phyloP scores from a whole-genome alignment of 352 stramenopile genomes.

The Pythium sp. region DNA sequence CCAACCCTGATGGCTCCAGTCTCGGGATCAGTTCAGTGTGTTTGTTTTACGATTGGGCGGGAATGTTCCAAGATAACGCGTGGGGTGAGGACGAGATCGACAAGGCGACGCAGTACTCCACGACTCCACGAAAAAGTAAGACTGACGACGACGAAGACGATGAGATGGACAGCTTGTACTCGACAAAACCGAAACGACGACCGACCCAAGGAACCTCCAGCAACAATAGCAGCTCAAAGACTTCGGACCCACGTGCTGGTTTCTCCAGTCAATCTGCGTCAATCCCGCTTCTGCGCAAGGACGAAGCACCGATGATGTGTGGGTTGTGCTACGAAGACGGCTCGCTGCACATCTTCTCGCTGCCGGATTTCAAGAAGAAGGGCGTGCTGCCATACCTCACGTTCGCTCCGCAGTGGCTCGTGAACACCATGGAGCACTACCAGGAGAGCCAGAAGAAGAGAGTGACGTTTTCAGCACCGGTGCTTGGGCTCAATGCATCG shows the following conservation, averaged over 20 bases:
- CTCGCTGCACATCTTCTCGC: constrained; percentile 78
- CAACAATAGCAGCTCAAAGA: constrained; percentile 25
- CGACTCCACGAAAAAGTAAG: constrained; percentile 20
- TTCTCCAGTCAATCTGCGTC: constrained; percentile 24
- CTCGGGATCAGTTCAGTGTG: constrained; percentile 61
- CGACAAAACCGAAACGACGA: constrained; percentile 33
- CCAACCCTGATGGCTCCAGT: constrained; percentile 19
- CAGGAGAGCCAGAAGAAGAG: constrained; percentile 54
- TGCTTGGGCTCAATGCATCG: constrained; percentile 68
- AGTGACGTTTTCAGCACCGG: constrained; percentile 50
- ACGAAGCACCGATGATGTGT: constrained; percentile 78
- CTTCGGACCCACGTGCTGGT: constrained; percentile 14
- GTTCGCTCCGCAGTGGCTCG: constrained; percentile 71
- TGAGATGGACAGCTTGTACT: constrained; percentile 74
- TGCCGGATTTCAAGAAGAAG: constrained; percentile 81
- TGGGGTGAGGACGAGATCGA: constrained; percentile 48
- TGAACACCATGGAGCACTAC: constrained; percentile 74
- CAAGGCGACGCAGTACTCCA: constrained; percentile 18
- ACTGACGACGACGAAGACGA: constrained; percentile 51
- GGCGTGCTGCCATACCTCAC: constrained; percentile 81
- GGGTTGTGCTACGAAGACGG: constrained; percentile 79
- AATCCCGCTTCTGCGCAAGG: constrained; percentile 42
- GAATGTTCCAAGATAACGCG: constrained; percentile 69
- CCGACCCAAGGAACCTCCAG: constrained; percentile 6
- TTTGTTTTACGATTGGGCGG: constrained; percentile 82